These are phyloP conservation scores for Eucalyptus tenuipes DNA, from an alignment of 345 rosid genomes.

Conservation along the genomic window DNA sequence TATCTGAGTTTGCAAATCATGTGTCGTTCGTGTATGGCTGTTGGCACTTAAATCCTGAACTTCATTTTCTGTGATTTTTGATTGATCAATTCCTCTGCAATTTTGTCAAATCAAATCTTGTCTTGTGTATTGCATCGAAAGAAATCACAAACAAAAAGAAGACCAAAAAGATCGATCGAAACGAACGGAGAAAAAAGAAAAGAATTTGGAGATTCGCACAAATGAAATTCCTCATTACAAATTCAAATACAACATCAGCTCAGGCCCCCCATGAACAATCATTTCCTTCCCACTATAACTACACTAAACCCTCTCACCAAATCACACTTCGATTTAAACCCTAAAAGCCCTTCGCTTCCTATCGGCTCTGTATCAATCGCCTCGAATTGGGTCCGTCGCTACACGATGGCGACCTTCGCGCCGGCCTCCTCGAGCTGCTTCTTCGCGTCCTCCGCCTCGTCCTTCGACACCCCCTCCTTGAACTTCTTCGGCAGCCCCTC, in stretches of 20 bases:
- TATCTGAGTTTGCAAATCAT: not conserved
- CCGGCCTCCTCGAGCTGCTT: slow-evolving; percentile 86
- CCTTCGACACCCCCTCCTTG: slow-evolving; percentile 59
- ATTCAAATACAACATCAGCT: not conserved
- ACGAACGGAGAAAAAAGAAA: not conserved
- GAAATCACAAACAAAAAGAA: not conserved
- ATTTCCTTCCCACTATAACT: not conserved
- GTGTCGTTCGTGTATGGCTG: not conserved
- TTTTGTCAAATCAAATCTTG: not conserved
- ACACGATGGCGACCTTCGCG: slow-evolving; percentile 56
- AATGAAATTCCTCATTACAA: not conserved
- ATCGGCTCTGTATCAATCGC: not conserved
- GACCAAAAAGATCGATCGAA: not conserved
- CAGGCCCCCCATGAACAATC: not conserved
- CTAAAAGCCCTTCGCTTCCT: not conserved
- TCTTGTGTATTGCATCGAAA: not conserved
- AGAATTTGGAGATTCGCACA: not conserved
- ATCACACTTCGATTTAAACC: not conserved
- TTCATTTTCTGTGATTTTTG: not conserved
- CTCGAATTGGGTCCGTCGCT: not conserved
- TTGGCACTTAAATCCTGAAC: not conserved
- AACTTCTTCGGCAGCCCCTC: slow-evolving; percentile 91
- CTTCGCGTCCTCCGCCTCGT: slow-evolving; percentile 87
- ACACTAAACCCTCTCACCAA: not conserved
- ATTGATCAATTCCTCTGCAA: not conserved